Base-by-base conservation (phyloP, 1,139 yeast genomes). In the Debaryomycetaceae sp. region DNA sequence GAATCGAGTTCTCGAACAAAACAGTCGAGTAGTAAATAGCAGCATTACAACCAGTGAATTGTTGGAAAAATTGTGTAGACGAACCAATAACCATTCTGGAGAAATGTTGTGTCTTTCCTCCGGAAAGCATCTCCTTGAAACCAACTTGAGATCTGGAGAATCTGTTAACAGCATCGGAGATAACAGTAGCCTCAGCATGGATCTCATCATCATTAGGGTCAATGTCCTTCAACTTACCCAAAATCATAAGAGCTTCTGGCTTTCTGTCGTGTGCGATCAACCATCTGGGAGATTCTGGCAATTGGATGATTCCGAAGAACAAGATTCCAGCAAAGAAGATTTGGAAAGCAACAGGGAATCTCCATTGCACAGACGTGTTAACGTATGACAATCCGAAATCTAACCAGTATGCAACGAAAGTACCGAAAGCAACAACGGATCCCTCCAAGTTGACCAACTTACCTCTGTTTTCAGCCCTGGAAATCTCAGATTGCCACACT, bases 311-410 rank as follows among this genome's bases (percentile, higher is more conserved):
- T 39, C 59, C 55, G 9, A 41, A 34, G 13, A 59, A 51, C 40
- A 58, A 52, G 27, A 48, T 14, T 8, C 40, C 41, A 17, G 65
- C 63, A 39, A 59, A 57, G 34, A 57, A 37, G 33, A 56, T 56
- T 51, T 60, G 65, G 49, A 57, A 52, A 38, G 60, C 60, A 39
- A 58, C 58, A 34, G 65, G 65, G 48, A 60, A 57, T 51, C 65
- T 57, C 65, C 65, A 60, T 49, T 68, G 63, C 42, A 77, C 71
- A 13, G 64, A 59, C 41, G 51, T 41, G 36, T 55, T 42, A 45
- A 78, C 81, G 60, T 77, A 77, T 39, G 86, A 68, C 57, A 79
- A 71, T 31, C 91, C 91, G 56, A 81, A 85, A 60, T 83, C 89
- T 52, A 59, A 47, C 62, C 62, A 57, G 44, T 57, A 56, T 34